Base-by-base conservation (phyloP, 306 rosid species). In the Crotalaria pallida region DNA sequence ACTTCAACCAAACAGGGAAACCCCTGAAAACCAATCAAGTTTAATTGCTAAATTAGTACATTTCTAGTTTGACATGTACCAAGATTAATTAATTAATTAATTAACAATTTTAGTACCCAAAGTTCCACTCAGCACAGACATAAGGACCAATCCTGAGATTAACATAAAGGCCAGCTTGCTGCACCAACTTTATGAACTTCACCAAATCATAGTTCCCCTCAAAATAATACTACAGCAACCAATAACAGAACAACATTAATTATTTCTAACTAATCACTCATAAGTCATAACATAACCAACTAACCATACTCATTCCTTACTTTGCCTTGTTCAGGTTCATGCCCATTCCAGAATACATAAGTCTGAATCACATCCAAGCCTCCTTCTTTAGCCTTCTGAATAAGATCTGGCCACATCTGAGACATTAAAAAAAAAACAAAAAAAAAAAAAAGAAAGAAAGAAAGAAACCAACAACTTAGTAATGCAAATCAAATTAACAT, bases 341-440 rank as follows among this genome's bases (percentile, higher is more conserved):
- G 99, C 44, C 99, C 99, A 91, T 95, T 95, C 99, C 99, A 95
- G 81, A 95, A 95, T 40, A 95, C 99, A 50, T 95, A 95, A 57
- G 99, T 95, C 84, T 95, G 96, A 79, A 95, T 83, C 79, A 89
- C 99, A 89, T 91, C 99, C 75, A 95, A 77, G 7, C 99, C 97
- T 75, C 99, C 99, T 9, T 95, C 96, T 67, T 95, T 95, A 17
- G 99, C 99, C 82, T 85, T 95, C 84, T 91, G 96, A 65, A 95
- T 91, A 82, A 95, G 97, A 89, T 95, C 99, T 80, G 99, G 97
- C 99, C 99, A 95, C 99, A 95, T 95, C 99, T 95, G 83, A 75
- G 13, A 48, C 45, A 18, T n/a, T n/a, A n/a, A n/a, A n/a, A n/a
- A n/a, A n/a, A n/a, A n/a, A n/a, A n/a, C n/a, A n/a, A n/a, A n/a